A percentile compares a stretch with the other conserved stretches of the same genome.
phyloP scores from a whole-genome alignment of 208 protist genomes.

The Trypanosoma theileri region DNA sequence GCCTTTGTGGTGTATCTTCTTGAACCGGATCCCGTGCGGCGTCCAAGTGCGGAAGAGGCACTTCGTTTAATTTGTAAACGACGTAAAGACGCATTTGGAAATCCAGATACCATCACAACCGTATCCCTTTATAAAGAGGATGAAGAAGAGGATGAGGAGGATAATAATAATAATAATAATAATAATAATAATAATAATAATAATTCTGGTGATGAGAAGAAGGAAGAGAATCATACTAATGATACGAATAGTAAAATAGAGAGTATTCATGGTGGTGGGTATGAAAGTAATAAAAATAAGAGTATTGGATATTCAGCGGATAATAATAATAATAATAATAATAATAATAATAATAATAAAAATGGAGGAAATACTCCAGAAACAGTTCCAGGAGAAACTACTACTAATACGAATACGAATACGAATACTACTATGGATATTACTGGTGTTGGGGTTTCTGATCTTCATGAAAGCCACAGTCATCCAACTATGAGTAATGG shows the following conservation, averaged over 20 bases:
- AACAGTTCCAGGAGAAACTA: no score
- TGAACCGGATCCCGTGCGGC: slow-evolving; percentile 37
- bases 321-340: neutral
- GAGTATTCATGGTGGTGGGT: neutral
- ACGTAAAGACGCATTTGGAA: slow-evolving; percentile 4
- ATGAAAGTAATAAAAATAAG: neutral
- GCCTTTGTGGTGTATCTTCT: slow-evolving; percentile 44
- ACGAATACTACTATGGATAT: neutral
- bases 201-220: neutral
- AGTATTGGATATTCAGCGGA: neutral
- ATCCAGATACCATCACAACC: neutral
- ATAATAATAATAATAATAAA: neutral
- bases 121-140: slow-evolving; percentile 22
- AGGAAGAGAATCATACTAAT: no score
- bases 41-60: slow-evolving; percentile 46
- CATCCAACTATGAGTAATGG: no score
- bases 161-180: slow-evolving; percentile 2
- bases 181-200: slow-evolving; percentile 4
- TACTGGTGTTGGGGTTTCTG: neutral
- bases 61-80: slow-evolving; percentile 27
- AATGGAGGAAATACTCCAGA: no score
- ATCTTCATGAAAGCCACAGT: neutral
- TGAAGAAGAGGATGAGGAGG: neutral
- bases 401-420: no score
- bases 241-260: no score